A percentile compares a stretch with the other conserved stretches of the same genome.
phyloP scores from a whole-genome alignment of 306 rosid species.

The Nissolia schottii region DNA sequence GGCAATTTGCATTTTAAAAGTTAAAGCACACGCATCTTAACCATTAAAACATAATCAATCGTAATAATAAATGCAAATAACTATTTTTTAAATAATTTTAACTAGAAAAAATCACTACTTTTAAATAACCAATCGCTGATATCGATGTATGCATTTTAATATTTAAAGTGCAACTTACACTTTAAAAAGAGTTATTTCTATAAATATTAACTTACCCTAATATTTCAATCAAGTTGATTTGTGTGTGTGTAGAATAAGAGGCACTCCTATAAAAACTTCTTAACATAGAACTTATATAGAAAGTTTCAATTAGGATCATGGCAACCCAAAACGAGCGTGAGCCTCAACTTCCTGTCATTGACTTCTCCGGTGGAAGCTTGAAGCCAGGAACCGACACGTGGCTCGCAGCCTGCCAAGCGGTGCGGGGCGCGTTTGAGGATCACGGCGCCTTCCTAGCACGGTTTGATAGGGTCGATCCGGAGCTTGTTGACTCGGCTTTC shows the following conservation, averaged over 20 bases:
- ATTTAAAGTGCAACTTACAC: too few species aligned
- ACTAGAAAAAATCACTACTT: too few species aligned
- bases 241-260: not conserved
- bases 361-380: not conserved
- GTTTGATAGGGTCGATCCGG: not conserved
- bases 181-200: too few species aligned
- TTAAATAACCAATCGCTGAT: too few species aligned
- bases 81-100: too few species aligned
- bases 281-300: not conserved
- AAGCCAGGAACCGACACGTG: slow-evolving; percentile 19
- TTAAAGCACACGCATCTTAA: too few species aligned
- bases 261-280: not conserved
- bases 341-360: not conserved
- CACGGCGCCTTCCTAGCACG: slow-evolving; percentile 23
- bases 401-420: not conserved
- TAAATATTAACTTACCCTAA: too few species aligned
- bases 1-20: too few species aligned
- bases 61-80: too few species aligned
- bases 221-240: too few species aligned
- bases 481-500: not conserved
- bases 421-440: slow-evolving; percentile 29
- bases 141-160: too few species aligned
- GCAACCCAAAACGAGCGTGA: not conserved
- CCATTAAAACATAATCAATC: too few species aligned
- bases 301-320: not conserved